These are phyloP conservation scores for Nothophytophthora sp. DNA, from an alignment of 352 stramenopile genomes.

Conservation along the genomic window DNA sequence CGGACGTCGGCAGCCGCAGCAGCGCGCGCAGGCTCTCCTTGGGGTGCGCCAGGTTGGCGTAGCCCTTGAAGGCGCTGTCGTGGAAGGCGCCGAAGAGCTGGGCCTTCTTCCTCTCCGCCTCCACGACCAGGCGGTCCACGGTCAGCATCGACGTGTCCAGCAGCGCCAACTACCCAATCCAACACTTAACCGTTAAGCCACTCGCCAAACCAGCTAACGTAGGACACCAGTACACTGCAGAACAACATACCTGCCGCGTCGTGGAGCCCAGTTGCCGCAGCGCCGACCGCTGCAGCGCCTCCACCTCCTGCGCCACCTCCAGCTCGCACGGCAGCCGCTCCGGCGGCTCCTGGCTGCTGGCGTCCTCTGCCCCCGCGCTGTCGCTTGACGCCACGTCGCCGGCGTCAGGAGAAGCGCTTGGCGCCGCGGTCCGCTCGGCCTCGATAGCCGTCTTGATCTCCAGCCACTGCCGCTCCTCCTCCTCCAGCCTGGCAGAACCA, in stretches of 20 bases:
- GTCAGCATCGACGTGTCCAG: conserved; percentile 67
- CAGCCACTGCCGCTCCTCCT: conserved; percentile 59
- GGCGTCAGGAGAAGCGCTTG: conserved; percentile 1
- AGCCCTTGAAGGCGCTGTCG: conserved; percentile 77
- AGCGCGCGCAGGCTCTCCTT: conserved; percentile 74
- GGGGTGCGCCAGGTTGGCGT: conserved; percentile 53
- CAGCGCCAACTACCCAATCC: conserved; percentile 57
- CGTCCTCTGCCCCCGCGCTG: not conserved
- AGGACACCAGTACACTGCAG: too few species aligned
- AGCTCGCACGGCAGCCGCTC: conserved; percentile 33
- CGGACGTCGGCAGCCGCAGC: conserved; percentile 30
- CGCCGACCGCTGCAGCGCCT: conserved; percentile 44
- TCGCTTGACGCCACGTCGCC: conserved; percentile 1
- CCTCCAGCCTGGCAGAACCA: conserved; percentile 30
- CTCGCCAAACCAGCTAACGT: too few species aligned
- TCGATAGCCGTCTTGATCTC: conserved; percentile 42
- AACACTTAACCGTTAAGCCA: too few species aligned
- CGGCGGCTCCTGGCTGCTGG: conserved; percentile 1
- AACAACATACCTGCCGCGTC: conserved; percentile 34
- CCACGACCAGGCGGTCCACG: conserved; percentile 61
- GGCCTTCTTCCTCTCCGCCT: conserved; percentile 71
- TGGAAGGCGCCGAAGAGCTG: conserved; percentile 75
- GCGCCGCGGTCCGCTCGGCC: not conserved
- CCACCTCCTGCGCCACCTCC: conserved; percentile 45
- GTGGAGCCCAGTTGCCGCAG: conserved; percentile 47